These are phyloP conservation scores for Malassezia slooffiae DNA, from an alignment of 1,284 basidiomycete species.

Conservation along the genomic window DNA sequence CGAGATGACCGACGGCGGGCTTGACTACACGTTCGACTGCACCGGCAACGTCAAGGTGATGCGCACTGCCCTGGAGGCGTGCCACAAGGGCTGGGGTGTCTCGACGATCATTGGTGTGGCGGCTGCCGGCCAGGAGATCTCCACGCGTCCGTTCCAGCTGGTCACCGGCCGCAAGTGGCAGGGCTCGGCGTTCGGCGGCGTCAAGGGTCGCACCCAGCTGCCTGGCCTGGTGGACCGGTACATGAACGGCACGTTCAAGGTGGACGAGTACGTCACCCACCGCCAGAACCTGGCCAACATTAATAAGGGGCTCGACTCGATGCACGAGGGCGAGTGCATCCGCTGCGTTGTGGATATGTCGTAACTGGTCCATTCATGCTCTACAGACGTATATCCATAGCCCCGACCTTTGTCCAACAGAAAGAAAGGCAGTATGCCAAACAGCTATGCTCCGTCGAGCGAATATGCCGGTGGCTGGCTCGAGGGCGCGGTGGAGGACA, in stretches of 20 bases:
- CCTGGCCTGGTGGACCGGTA: conserved; percentile 43
- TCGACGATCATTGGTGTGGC: conserved; percentile 71
- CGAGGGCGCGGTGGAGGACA: too few species aligned
- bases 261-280: conserved; percentile 49
- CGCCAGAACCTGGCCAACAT: conserved; percentile 58
- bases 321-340: conserved; percentile 87
- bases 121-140: conserved; percentile 89
- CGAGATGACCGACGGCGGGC: conserved; percentile 87
- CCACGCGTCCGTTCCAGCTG: conserved; percentile 70
- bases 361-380: too few species aligned
- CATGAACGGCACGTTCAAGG: conserved; percentile 41
- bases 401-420: too few species aligned
- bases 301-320: conserved; percentile 81
- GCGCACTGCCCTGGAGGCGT: conserved; percentile 87
- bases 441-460: too few species aligned
- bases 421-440: too few species aligned
- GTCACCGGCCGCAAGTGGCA: conserved; percentile 95
- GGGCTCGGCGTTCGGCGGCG: conserved; percentile 90
- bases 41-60: conserved; percentile 94
- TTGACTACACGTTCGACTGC: conserved; percentile 89
- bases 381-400: too few species aligned
- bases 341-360: conserved; percentile 53
- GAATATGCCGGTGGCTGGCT: too few species aligned
- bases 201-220: conserved; percentile 84
- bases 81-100: conserved; percentile 78